Evolutionary conservation across 164 flowering plant genomes (phyloP), one percentile per base, ranked within the genome.

Genomic region (Tinospora cordifolia): DNA sequence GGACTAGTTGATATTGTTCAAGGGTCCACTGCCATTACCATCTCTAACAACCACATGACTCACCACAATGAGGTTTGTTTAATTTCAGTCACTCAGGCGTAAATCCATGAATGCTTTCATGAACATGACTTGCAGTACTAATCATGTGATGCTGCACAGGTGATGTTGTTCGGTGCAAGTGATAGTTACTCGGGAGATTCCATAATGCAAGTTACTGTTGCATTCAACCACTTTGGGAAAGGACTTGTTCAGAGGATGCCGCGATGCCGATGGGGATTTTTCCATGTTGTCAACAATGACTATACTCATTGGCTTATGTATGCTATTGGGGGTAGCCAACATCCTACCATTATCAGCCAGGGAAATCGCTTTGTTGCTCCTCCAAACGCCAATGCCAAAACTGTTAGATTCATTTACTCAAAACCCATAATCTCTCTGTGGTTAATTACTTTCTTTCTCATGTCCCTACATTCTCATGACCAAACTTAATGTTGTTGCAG

Each of bases 301-400:
- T 88, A 90, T 78, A 88, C 88, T 8, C 92, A 85, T 47, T 90
- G 93, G 93, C 74, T 74, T 7, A 87, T 90, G 96, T 90, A 90
- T 39, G 97, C 97, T 57, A 82, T 90, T n/a, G 97, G 97, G 24
- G 93, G 97, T 1, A 86, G 93, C 80, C 65, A 63, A 10, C 75
- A 84, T 41, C 94, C 97, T 2, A 89, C 92, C 62, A 87, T 91
- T 54, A 71, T 87, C 65, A 89, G 93, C 83, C 90, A 91, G 74
- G 97, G 97, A 15, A 91, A 91, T 71, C 81, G 93, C 19, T 91
- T 80, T 75, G 76, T 85, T 25, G 93, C 97, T 30, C 88, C 93
- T 0, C 72, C 68, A 0, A 60, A 78, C 36, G 0, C 1, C 0
- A 14, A 8, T 14, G 80, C 83, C 9, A 90, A 90, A 78, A 84